Percentiles rank a stretch among this genome's conserved stretches.
These are phyloP conservation scores for Saturnispora hagleri DNA, from an alignment of 805 yeast genomes.

Conservation along the genomic window DNA sequence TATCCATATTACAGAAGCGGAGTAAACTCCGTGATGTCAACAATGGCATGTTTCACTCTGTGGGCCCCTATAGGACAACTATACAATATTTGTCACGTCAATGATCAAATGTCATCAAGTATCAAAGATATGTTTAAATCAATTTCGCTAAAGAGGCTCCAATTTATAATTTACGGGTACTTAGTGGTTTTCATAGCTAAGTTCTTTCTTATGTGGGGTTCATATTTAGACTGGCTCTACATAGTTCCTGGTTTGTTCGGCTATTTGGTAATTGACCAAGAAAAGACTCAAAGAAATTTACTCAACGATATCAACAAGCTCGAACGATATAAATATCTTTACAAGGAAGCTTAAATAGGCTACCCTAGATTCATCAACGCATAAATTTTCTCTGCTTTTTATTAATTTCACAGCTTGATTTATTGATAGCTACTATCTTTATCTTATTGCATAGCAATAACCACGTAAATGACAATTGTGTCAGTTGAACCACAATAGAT, in stretches of 20 bases:
- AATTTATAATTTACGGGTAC: conserved; percentile 1
- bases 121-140: conserved; percentile 4
- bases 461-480: background rate
- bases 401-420: no score
- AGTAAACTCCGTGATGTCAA: conserved; percentile 18
- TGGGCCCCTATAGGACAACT: conserved; percentile 7
- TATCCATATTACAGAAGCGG: conserved; percentile 22
- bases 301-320: conserved; percentile 16
- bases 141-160: background rate
- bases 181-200: conserved; percentile 9
- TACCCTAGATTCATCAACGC: background rate
- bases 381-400: background rate
- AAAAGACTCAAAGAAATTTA: conserved; percentile 15
- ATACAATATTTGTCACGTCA: conserved; percentile 2
- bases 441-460: no score
- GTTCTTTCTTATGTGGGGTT: background rate
- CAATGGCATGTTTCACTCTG: conserved; percentile 17
- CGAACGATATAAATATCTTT: conserved; percentile 21
- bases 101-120: conserved; percentile 2
- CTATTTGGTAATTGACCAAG: conserved; percentile 13
- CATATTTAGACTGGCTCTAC: conserved; percentile 18
- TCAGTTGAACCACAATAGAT: conserved; percentile 13
- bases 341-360: conserved; percentile 23
- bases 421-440: no score
- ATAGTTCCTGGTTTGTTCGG: conserved; percentile 21